Conservation (phyloP, 108 stramenopile genomes). For the Stephanodiscus minutulus region DNA sequence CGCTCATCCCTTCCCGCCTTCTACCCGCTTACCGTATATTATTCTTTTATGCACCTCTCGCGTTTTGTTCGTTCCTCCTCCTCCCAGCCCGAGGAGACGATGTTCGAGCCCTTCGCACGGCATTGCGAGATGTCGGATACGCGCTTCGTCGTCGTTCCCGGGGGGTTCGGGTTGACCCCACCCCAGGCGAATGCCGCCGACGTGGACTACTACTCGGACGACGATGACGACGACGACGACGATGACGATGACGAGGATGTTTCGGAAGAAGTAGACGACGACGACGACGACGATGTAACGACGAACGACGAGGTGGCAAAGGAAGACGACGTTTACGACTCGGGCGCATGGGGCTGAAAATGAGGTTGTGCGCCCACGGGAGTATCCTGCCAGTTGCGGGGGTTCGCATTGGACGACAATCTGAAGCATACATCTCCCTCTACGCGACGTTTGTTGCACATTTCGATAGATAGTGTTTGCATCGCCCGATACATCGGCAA, state of each 20-base stretch:
- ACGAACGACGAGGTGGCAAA: neutral
- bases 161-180: neutral
- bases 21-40: no score
- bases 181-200: neutral
- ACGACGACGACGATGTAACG: neutral
- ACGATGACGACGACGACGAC: neutral
- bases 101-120: neutral
- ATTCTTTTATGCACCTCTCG: no score
- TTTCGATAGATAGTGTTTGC: no score
- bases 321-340: neutral
- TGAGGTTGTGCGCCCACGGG: no score
- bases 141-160: neutral
- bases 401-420: no score
- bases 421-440: no score
- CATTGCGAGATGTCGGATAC: neutral
- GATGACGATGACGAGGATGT: neutral
- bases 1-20: no score
- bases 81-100: neutral
- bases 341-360: neutral
- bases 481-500: no score
- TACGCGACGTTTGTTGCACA: no score
- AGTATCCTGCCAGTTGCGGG: no score
- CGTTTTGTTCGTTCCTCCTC: no score
- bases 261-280: neutral
- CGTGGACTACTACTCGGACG: neutral